Base-by-base conservation (phyloP, 2,329 filamentous ascomycete genomes). In the Salinomyces thailandicus region DNA sequence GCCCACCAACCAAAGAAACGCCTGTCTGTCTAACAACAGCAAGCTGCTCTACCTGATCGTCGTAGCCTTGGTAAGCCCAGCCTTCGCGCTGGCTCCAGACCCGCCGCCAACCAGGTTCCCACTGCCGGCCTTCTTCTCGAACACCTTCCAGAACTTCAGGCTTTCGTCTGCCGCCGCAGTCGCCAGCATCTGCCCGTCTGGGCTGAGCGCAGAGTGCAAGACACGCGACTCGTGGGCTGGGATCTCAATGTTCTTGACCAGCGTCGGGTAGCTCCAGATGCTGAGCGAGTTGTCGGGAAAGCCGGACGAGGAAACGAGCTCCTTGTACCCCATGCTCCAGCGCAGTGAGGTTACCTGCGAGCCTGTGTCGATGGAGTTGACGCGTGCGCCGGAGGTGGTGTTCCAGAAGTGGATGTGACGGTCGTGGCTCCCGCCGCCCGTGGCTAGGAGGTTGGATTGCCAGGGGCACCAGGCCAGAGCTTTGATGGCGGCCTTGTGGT, bases 351-450 rank as follows among this genome's bases (percentile, higher is more conserved):
- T 98, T 39, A 98, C 93, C 64, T 98, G 91, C 31, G 86, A 94
- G 43, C 91, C 91, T 27, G 91, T 96, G 62, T 96, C 87, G 62
- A 98, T 96, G 73, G 85, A 93, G 79, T 98, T 98, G 68, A 93
- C 87, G 52, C 91, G 84, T 36, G 91, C 89, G 43, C 91, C 91
- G 4, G 89, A 94, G 15, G 91, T 96, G 31, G 87, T 93, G 74
- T 98, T 98, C 91, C 91, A 98, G 76, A 98, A 98, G 71, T 98
- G 91, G 63, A 98, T 98, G 66, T 95, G 84, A 51, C 86, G 83
- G 61, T 98, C 91, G 63, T 95, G 93, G 29, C 85, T 93, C 50
- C 91, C 91, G 57, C 91, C 91, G 39, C 91, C 91, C 29, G 91
- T 96, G 39, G 91, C 91, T 32, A 98, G 81, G 33, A 96, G 78